phyloP scores from a whole-genome alignment of 495 filamentous ascomycete species.

The Coniosporium apollinis region DNA sequence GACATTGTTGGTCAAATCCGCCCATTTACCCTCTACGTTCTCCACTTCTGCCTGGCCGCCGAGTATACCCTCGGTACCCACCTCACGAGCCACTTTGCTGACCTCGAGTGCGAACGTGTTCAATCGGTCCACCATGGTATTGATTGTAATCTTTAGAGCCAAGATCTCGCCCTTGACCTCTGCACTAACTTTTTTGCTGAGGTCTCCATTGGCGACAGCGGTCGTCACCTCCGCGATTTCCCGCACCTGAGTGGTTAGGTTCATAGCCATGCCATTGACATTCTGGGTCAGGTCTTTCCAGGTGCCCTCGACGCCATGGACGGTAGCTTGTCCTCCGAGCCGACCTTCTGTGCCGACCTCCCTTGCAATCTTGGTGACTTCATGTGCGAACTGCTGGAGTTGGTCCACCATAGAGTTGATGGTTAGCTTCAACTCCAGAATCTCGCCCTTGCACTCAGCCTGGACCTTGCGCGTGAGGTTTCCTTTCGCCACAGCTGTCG shows the following conservation, averaged over 20 bases:
- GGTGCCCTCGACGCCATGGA: conserved; percentile 93
- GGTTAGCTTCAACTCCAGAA: conserved; percentile 85
- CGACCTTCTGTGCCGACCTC: conserved; percentile 96
- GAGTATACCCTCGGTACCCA: conserved; percentile 91
- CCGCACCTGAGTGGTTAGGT: conserved; percentile 92
- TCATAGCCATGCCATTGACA: conserved; percentile 98
- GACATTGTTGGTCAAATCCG: conserved; percentile 92
- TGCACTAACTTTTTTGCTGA: conserved; percentile 90
- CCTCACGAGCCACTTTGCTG: conserved; percentile 94
- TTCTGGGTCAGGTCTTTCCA: conserved; percentile 97
- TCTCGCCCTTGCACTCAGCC: conserved; percentile 93
- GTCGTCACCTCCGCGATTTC: conserved; percentile 98
- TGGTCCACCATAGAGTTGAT: conserved; percentile 99
- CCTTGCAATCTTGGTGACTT: conserved; percentile 94
- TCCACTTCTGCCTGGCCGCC: conserved; percentile 94
- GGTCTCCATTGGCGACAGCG: conserved; percentile 83
- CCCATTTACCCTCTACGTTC: conserved; percentile 98
- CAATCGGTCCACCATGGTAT: conserved; percentile 96
- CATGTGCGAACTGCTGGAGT: conserved; percentile 86
- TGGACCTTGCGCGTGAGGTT: conserved; percentile 95
- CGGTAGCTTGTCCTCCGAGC: conserved; percentile 87
- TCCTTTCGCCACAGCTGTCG: conserved; percentile 92
- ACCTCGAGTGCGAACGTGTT: conserved; percentile 97
- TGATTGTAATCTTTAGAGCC: conserved; percentile 92
- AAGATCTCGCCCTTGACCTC: conserved; percentile 94